Percentiles rank a stretch among this genome's conserved stretches.
Evolutionary conservation across 495 filamentous ascomycete species (phyloP).

Genomic region (Corynascus novoguineensis): DNA sequence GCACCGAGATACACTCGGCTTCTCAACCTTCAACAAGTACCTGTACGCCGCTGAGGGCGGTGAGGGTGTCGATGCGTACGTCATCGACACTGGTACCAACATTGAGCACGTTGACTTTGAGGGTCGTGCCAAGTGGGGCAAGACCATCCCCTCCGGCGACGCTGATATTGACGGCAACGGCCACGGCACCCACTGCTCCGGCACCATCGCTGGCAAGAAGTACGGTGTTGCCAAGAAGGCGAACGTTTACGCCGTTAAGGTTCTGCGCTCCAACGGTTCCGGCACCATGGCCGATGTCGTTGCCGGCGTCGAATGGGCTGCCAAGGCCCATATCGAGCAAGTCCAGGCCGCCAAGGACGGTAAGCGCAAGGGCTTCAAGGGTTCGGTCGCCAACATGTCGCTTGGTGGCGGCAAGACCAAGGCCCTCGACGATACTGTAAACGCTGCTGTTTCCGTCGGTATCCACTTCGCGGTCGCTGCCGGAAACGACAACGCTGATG

Average conservation of each 20-base stretch:
- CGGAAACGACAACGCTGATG: constrained; percentile 97
- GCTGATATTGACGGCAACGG: constrained; percentile 93
- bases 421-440: constrained; percentile 85
- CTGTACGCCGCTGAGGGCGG: constrained; percentile 85
- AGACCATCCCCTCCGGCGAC: constrained; percentile 84
- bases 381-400: constrained; percentile 98
- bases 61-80: constrained; percentile 97
- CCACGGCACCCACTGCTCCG: constrained; percentile 98
- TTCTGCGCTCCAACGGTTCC: constrained; percentile 93
- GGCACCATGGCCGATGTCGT: constrained; percentile 98
- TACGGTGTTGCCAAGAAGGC: constrained; percentile 99
- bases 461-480: constrained; percentile 97
- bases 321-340: constrained; percentile 66
- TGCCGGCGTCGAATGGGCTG: constrained; percentile 96
- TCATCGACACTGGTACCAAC: constrained; percentile 98
- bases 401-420: constrained; percentile 93
- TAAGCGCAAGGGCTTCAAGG: constrained; percentile 94
- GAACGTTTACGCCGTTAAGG: constrained; percentile 93
- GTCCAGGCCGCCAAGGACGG: constrained; percentile 70
- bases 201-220: constrained; percentile 95
- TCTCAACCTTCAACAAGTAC: constrained; percentile 97
- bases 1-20: constrained; percentile 77
- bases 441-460: constrained; percentile 83
- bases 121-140: constrained; percentile 91
- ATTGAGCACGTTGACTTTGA: constrained; percentile 92